Percentiles rank a stretch among this genome's conserved stretches.
Conservation (phyloP, 2,329 filamentous ascomycete genomes). For the Alternaria sp. region DNA sequence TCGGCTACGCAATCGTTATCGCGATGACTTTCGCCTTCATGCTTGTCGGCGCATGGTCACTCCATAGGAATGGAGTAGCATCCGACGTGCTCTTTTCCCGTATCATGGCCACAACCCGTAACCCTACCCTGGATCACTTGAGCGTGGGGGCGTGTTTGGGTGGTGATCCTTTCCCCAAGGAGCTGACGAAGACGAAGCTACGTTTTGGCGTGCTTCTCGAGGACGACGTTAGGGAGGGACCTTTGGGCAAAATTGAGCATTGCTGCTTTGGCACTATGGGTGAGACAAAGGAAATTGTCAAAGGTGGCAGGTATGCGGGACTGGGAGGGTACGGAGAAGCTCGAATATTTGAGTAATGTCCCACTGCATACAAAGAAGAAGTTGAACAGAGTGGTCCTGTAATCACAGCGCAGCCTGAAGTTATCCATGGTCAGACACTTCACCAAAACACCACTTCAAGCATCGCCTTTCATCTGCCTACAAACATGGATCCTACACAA, state of each 20-base stretch:
- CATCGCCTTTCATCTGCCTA: too few species aligned
- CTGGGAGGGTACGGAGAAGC: constrained; percentile 20
- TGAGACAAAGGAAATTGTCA: constrained; percentile 52
- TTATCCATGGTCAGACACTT: too few species aligned
- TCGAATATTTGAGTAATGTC: neutral
- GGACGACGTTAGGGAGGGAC: constrained; percentile 45
- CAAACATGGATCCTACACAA: too few species aligned
- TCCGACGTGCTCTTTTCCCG: constrained; percentile 50
- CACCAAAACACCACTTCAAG: too few species aligned
- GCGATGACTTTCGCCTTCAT: constrained; percentile 41
- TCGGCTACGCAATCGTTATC: constrained; percentile 50
- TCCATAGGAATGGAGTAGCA: constrained; percentile 49
- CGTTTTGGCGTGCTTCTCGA: constrained; percentile 53
- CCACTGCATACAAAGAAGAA: too few species aligned
- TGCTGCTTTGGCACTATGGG: constrained; percentile 51
- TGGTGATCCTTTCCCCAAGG: constrained; percentile 53
- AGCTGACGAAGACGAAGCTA: constrained; percentile 49
- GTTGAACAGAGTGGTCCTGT: too few species aligned
- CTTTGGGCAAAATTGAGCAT: constrained; percentile 48
- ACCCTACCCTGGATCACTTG: constrained; percentile 50
- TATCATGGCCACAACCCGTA: constrained; percentile 51
- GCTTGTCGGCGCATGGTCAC: constrained; percentile 44
- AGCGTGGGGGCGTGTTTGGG: constrained; percentile 54
- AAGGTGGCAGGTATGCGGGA: constrained; percentile 50
- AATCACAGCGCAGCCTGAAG: too few species aligned